These are phyloP conservation scores for Umbellularia californica DNA, from an alignment of 164 flowering plant species.

Conservation along the genomic window DNA sequence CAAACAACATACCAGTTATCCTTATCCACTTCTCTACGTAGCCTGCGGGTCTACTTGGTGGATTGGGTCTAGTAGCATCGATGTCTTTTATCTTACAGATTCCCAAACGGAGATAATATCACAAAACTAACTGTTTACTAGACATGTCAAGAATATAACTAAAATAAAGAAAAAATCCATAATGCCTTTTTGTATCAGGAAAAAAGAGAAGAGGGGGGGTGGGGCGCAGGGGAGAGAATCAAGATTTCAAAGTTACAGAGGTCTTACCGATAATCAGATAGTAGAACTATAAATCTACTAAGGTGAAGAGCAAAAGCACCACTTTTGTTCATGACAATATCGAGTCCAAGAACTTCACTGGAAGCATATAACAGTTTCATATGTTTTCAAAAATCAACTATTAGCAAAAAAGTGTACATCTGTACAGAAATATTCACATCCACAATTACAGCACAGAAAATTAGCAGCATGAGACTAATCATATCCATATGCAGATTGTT, in stretches of 20 bases:
- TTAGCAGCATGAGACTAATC: not conserved
- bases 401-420: not conserved
- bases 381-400: not conserved
- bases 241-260: not conserved
- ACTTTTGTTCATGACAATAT: not conserved
- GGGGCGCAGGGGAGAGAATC: not conserved
- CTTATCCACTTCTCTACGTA: not conserved
- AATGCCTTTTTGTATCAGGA: not conserved
- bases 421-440: not conserved
- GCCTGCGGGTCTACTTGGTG: too few species aligned
- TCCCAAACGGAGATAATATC: not conserved
- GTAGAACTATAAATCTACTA: not conserved
- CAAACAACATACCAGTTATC: not conserved
- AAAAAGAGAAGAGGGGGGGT: accelerated
- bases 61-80: too few species aligned
- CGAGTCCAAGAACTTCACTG: not conserved
- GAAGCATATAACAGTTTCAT: not conserved
- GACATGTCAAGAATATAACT: not conserved
- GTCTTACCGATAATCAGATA: not conserved
- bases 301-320: not conserved
- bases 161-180: not conserved
- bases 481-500: conserved; percentile 56
- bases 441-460: not conserved
- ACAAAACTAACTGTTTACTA: not conserved
- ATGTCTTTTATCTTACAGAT: not conserved